Evolutionary conservation across 257 asterid genomes (phyloP), one percentile per base, ranked within the genome.

Genomic region (Anisodus acutangulus): DNA sequence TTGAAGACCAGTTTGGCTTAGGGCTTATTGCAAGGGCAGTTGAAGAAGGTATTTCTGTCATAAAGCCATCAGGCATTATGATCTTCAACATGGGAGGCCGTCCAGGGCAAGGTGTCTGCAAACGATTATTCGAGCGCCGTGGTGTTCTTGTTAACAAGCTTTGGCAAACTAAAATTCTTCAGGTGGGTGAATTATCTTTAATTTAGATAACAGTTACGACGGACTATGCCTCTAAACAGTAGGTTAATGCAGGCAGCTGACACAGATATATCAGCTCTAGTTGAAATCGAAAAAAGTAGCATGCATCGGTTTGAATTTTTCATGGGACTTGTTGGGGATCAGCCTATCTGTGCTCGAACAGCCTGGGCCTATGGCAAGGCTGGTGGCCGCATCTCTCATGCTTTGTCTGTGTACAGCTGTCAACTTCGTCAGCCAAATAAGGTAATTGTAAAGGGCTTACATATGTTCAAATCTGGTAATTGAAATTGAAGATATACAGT

Each of bases 41-140:
- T 70, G 99, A 97, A 88, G 99, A 97, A 88, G 99, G 99, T 84
- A 95, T 97, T 88, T 91, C 98, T 89, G 97, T 97, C 83, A 92
- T 97, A 88, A 97, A 97, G 83, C 97, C 99, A 88, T 81, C 90
- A 90, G 99, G 99, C 58, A 92, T 97, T 90, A 95, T 97, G 99
- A 97, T 97, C 85, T 97, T 97, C 87, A 97, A 97, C 88, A 95
- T 97, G 97, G 99, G 99, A 68, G 98, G 99, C 71, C 97, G 98
- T 82, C 99, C 99, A 3, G 99, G 99, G 68, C 97, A 97, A 90
- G 98, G 95, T 78, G 98, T 97, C 37, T 97, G 99, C 74, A 91
- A 93, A 91, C 98, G 99, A 84, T 90, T 93, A 85, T 97, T 97
- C 91, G 98, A 97, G 90, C 98, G 99, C 54, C 99, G 98, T 82